phyloP scores from a whole-genome alignment of 306 rosid species.

The Betula pendula region DNA sequence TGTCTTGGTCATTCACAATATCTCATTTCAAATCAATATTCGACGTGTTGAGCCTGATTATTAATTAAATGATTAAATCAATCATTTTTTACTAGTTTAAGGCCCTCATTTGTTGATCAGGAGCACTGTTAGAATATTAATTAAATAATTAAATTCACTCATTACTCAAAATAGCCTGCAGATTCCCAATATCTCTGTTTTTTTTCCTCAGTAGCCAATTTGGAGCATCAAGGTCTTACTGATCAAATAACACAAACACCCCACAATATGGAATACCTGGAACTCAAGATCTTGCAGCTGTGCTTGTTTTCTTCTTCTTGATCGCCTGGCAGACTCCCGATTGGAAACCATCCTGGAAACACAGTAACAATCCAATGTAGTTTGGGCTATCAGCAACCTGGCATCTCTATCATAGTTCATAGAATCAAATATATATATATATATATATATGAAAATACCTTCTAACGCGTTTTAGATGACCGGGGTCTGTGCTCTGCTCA shows the following conservation, averaged over 20 bases:
- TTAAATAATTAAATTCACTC: too few relatives aligned
- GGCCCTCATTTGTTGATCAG: too few relatives aligned
- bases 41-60: too few relatives aligned
- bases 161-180: not conserved
- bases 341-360: conserved; percentile 72
- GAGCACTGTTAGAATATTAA: too few relatives aligned
- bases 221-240: not conserved
- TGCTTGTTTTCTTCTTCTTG: conserved; percentile 81
- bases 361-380: conserved; percentile 8
- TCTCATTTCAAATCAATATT: too few relatives aligned
- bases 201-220: not conserved
- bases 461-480: conserved; percentile 53
- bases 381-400: not conserved
- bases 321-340: conserved; percentile 81
- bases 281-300: conserved; percentile 65
- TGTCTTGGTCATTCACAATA: too few relatives aligned
- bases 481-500: conserved; percentile 62
- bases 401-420: not conserved
- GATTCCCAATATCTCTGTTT: not conserved
- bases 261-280: conserved; percentile 51
- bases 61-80: too few relatives aligned
- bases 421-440: too few relatives aligned
- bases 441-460: conserved; percentile 43
- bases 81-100: too few relatives aligned
- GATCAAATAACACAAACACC: not conserved